Evolutionary conservation across 371 early-diverging fungal genomes (phyloP), one percentile per base, ranked within the genome.

Genomic region (Mucor saturninus): DNA sequence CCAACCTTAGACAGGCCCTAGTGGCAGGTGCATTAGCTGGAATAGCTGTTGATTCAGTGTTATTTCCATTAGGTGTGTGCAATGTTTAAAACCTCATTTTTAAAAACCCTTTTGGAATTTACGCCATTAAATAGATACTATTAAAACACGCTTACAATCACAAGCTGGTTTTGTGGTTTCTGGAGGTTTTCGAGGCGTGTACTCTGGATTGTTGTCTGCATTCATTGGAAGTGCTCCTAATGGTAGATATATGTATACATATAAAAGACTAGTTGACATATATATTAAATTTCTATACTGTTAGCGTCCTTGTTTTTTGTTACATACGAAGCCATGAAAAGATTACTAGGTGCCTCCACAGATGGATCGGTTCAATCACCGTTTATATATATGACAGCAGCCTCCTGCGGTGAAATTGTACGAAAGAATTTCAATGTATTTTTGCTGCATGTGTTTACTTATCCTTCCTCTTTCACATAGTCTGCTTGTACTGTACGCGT

Each of bases 161-260:
- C 83, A 85, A 64, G 85, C 83, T 38, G 97, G 98, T 32, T 96
- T 98, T 68, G 72, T 80, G 30, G 89, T 87, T 5, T 86, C 94
- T 28, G 98, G 98, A 43, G 97, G 96, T 11, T 94, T 97, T 81
- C 82, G 86, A 53, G 93, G 95, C 31, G 85, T 98, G 42, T 98
- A 96, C 71, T 86, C 89, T 21, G 98, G 98, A 0, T 75, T 98
- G 26, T 85, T 91, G 4, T 91, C 94, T 26, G 95, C 94, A 2
- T 90, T 95, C 13, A 77, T 95, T 67, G 98, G 97, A 14, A 95
- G 95, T 46, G 95, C 97, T 5, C 98, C 98, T 4, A 89, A 89
- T 69, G 94, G 94, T 92, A 79, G 56, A 28, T 43, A 15, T 11
- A 10, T 5, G 31, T 32, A 28, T 3, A n/a, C 39, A 50, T 28